Conservation (phyloP, 768 basidiomycete species). For the Naganishia friedmannii region DNA sequence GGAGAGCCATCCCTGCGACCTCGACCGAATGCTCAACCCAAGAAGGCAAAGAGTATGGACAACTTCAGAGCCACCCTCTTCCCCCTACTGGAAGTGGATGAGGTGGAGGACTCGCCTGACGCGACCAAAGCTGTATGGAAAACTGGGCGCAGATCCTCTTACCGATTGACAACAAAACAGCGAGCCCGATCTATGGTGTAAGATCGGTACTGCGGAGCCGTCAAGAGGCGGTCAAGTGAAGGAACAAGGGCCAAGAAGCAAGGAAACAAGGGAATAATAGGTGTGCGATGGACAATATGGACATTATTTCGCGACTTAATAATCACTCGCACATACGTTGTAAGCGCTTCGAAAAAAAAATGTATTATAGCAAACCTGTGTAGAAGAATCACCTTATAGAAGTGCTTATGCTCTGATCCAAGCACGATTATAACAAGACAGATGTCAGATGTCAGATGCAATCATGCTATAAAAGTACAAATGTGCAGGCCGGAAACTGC, state of each 20-base stretch:
- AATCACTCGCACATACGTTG: not conserved
- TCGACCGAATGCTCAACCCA: not conserved
- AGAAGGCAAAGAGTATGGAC: slow-evolving; percentile 1
- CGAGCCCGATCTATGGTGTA: not conserved
- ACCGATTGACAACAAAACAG: not conserved
- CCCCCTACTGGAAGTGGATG: slow-evolving; percentile 8
- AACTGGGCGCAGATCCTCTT: no score
- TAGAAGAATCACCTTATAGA: not conserved
- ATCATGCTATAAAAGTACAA: slow-evolving; percentile 2
- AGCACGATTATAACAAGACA: not conserved
- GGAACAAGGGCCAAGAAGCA: no score
- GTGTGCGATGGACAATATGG: slow-evolving; percentile 1
- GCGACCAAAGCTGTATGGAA: not conserved
- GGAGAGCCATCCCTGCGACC: not conserved
- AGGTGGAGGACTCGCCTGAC: not conserved
- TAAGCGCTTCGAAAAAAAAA: not conserved
- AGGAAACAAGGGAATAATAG: no score
- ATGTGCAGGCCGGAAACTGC: not conserved
- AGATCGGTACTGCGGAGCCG: not conserved
- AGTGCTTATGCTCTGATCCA: no score
- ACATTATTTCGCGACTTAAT: not conserved
- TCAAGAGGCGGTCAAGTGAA: not conserved
- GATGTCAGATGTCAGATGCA: not conserved
- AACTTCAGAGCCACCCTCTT: slow-evolving; percentile 5
- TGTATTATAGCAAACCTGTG: not conserved